Base-by-base conservation (phyloP, 495 filamentous ascomycete genomes). In the Xylaria sp. region DNA sequence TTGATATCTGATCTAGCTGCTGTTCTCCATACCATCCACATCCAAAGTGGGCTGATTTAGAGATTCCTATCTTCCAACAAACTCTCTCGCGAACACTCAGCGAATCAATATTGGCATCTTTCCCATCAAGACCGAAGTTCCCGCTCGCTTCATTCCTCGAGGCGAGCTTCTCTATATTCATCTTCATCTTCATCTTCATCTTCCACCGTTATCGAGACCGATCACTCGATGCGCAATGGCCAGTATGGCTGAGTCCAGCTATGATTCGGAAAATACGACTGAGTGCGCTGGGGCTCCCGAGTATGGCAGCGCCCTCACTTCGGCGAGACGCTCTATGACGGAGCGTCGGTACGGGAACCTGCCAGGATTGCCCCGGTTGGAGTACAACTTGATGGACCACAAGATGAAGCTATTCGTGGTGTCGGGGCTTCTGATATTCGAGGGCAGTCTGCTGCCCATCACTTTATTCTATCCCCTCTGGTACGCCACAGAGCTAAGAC, bases 381-480 rank as follows among this genome's bases (percentile, higher is more conserved):
- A 82, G 69, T 85, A 85, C 73, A 80, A 80, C 53, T 68, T 85
- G 46, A 72, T 80, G 77, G 78, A 84, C 46, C 82, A 83, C 77
- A 83, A 83, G 72, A 74, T 46, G 55, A 85, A 85, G 68, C 81
- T 85, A 12, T 80, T 78, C 57, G 62, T 83, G 62, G 71, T 84
- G 37, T 75, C 79, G 26, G 67, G 67, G 1, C 78, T 87, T 6
- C 77, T 87, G 2, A 76, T 86, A 29, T 72, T 84, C 73, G 84
- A 86, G 64, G 82, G 82, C 1, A 81, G 80, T 69, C 41, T 85
- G 2, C 71, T 85, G 11, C 84, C 84, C 15, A 82, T 86, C 71
- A 67, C 80, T 12, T 73, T 86, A 33, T 86, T 80, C 74, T 86
- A 86, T 69, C 78, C 80, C n/a, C 76, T 86, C 9, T 80, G 77